A percentile compares a stretch with the other conserved stretches of the same genome.
These are phyloP conservation scores for Hanseniaspora occidentalis DNA, from an alignment of 805 yeast genomes.

Conservation along the genomic window DNA sequence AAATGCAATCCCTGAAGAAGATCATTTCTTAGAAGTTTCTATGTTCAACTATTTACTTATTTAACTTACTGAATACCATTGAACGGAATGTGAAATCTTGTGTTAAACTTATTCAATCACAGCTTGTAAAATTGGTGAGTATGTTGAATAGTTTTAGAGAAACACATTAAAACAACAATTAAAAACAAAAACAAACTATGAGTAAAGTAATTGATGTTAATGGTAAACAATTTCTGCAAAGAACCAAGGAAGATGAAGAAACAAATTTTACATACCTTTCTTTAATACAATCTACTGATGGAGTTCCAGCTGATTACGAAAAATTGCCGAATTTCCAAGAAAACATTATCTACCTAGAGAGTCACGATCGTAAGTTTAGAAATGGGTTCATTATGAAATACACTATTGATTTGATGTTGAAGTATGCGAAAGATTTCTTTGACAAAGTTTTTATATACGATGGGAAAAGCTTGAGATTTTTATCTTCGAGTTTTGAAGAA, in stretches of 20 bases:
- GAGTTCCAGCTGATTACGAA: slow-evolving; percentile 15
- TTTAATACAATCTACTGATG: slow-evolving; percentile 19
- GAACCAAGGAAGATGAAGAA: slow-evolving; percentile 15
- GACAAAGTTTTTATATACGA: slow-evolving; percentile 17
- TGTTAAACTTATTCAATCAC: too few species aligned
- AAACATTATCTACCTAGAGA: slow-evolving; percentile 22
- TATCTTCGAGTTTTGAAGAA: slow-evolving; percentile 20
- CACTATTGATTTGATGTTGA: slow-evolving; percentile 24
- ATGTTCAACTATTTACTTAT: too few species aligned
- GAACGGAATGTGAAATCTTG: too few species aligned
- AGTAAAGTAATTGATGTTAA: slow-evolving; percentile 11
- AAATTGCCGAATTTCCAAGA: slow-evolving; percentile 11
- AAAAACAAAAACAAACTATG: slow-evolving; percentile 8
- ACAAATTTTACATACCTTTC: slow-evolving; percentile 15
- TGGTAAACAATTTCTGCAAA: slow-evolving; percentile 13
- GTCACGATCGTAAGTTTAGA: slow-evolving; percentile 25
- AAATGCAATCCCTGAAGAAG: too few species aligned
- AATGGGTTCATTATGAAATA: slow-evolving; percentile 30
- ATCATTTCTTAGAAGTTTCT: too few species aligned
- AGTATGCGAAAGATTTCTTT: slow-evolving; percentile 8
- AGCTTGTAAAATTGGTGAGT: too few species aligned
- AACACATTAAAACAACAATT: too few species aligned
- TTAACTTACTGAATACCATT: too few species aligned
- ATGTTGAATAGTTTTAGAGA: too few species aligned
- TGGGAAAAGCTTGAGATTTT: slow-evolving; percentile 23